Base-by-base conservation (phyloP, 202 grass and related monocot genomes). In the Digitaria exilis region DNA sequence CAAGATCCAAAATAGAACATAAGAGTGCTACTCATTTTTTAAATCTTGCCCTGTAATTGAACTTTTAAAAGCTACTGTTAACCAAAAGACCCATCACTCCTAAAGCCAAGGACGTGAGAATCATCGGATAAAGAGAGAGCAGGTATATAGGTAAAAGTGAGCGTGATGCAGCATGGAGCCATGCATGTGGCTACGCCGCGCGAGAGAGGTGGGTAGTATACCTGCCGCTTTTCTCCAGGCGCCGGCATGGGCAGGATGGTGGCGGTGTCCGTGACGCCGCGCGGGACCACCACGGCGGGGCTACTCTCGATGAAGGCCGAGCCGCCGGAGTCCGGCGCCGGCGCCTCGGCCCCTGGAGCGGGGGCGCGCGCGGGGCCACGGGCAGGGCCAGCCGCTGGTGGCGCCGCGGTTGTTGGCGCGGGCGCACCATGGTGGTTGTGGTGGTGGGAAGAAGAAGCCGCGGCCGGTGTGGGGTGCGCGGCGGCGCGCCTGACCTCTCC, bases 271-370 rank as follows among this genome's bases (percentile, higher is more conserved):
- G 89, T 98, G 21, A 94, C 83, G 6, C 91, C 93, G 63, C 85
- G 84, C 9, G 96, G 96, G n/a, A 98, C 58, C 9, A 91, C 81
- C 83, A 98, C 96, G n/a, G 96, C 93, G 2, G 96, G 96, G 76
- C 88, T 98, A 83, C 93, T 98, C 64, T 45, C 85, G 71, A 98
- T 96, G 80, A 83, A 86, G 26, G 93, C 88, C n/a, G 90, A 11
- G 10, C 22, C 56, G 10, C 26, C 35, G 43, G 82, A 25, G 37
- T 78, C 84, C 49, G 88, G 60, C 48, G 82, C 84, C 29, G 88
- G 81, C 32, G 85, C 75, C 7, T 48, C 62, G 2, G 85, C 73
- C 3, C 4, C 24, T 25, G 56, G 24, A n/a, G 13, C 17, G 7
- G 75, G 29, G 6, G 74, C 54, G 1, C 71, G 48, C 4, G 73